phyloP scores from a whole-genome alignment of 2,329 filamentous ascomycete genomes.

The Dactylellina parvicollis region DNA sequence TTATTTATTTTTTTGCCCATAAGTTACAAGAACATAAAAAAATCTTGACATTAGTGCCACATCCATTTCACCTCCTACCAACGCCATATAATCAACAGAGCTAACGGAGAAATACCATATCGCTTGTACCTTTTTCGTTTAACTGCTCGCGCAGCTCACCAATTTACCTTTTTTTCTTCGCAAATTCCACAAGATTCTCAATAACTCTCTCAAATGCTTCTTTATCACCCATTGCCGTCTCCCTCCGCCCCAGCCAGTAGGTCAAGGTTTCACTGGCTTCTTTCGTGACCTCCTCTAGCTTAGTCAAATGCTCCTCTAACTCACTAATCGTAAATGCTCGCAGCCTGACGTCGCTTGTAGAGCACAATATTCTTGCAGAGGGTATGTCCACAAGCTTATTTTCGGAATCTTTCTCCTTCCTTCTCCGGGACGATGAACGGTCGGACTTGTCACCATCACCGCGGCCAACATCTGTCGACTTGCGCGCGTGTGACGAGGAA shows the following conservation, averaged over 20 bases:
- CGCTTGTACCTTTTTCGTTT: background rate
- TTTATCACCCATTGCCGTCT: slow-evolving; percentile 58
- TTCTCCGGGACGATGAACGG: slow-evolving; percentile 61
- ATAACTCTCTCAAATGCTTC: slow-evolving; percentile 59
- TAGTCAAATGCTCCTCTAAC: slow-evolving; percentile 56
- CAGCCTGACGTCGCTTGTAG: slow-evolving; percentile 57
- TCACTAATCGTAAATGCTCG: slow-evolving; percentile 55
- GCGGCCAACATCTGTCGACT: slow-evolving; percentile 46
- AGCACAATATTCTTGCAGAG: slow-evolving; percentile 57
- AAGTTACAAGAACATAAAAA: background rate
- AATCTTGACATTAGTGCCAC: slow-evolving; percentile 14
- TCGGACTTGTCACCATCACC: slow-evolving; percentile 56
- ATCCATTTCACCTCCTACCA: slow-evolving; percentile 6
- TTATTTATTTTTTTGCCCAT: background rate
- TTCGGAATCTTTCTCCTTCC: slow-evolving; percentile 59
- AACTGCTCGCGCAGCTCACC: background rate
- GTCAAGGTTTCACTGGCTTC: slow-evolving; percentile 57
- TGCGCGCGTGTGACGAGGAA: slow-evolving; percentile 66
- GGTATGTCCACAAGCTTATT: slow-evolving; percentile 56
- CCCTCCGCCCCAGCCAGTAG: slow-evolving; percentile 57
- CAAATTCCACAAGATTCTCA: slow-evolving; percentile 59
- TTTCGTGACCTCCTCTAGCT: slow-evolving; percentile 56
- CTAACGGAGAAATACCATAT: background rate
- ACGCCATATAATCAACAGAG: slow-evolving; percentile 39
- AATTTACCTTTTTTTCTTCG: slow-evolving; percentile 48